phyloP scores from a whole-genome alignment of 1,284 basidiomycete genomes.

The Rhodotorula sp. region DNA sequence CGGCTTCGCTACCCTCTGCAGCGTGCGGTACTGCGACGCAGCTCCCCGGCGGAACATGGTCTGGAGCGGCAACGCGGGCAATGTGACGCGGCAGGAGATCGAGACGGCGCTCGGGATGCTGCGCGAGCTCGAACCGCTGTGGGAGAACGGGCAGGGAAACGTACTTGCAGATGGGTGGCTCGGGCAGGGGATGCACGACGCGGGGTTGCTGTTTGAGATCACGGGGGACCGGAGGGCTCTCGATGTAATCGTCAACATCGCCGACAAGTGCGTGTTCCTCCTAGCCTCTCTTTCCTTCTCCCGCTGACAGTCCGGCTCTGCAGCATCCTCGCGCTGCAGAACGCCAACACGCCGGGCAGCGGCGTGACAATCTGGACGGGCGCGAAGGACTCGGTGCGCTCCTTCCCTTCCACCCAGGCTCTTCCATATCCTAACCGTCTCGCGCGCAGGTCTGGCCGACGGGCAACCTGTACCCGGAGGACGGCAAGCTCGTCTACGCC shows the following conservation, averaged over 20 bases:
- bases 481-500: slow-evolving; percentile 24
- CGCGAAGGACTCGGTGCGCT: slow-evolving; percentile 17
- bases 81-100: slow-evolving; percentile 31
- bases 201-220: slow-evolving; percentile 28
- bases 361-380: slow-evolving; percentile 31
- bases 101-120: slow-evolving; percentile 36
- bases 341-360: slow-evolving; percentile 12
- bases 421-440: background rate
- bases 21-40: slow-evolving; percentile 23
- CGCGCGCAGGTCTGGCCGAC: slow-evolving; percentile 30
- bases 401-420: background rate
- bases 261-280: slow-evolving; percentile 27
- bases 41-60: slow-evolving; percentile 12
- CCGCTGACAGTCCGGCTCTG: no score
- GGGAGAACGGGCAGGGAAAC: slow-evolving; percentile 30
- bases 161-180: slow-evolving; percentile 21
- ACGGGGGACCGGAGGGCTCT: slow-evolving; percentile 36
- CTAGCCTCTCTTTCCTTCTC: background rate
- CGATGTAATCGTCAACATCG: slow-evolving; percentile 25
- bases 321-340: slow-evolving; percentile 33
- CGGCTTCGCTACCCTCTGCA: slow-evolving; percentile 27
- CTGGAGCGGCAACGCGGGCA: slow-evolving; percentile 11
- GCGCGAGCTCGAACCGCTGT: slow-evolving; percentile 19
- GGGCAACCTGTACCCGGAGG: background rate
- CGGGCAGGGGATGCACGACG: slow-evolving; percentile 30